Conservation (phyloP, 176 grass and related monocot species). For the Carex littledalei region DNA sequence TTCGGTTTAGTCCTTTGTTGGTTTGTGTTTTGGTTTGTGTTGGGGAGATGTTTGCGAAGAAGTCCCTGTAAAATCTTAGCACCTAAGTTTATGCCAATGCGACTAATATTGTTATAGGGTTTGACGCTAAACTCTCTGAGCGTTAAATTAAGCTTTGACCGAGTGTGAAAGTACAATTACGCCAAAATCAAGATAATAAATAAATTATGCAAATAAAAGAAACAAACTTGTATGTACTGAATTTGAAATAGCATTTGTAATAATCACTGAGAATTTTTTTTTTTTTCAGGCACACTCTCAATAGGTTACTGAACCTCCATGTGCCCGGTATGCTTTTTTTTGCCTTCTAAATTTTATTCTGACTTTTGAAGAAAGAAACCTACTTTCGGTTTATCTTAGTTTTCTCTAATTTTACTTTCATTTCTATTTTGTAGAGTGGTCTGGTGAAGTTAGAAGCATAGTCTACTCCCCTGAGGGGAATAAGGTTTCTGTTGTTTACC, state of each 20-base stretch:
- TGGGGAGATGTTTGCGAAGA: not conserved
- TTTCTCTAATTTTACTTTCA: constrained; percentile 10
- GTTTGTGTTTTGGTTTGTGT: not conserved
- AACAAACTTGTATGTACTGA: not conserved
- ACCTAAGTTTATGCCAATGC: not conserved
- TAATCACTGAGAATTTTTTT: not conserved
- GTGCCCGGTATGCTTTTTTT: constrained; percentile 50
- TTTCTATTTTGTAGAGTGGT: constrained; percentile 70
- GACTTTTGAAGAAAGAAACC: not conserved
- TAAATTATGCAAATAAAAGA: not conserved
- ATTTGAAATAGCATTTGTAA: not conserved
- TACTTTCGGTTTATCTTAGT: not conserved
- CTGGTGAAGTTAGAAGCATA: constrained; percentile 75
- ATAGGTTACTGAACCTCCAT: constrained; percentile 81
- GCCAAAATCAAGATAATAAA: not conserved
- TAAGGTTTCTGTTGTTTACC: constrained; percentile 87
- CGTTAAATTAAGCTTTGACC: not conserved
- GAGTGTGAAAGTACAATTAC: not conserved
- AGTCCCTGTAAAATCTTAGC: not conserved
- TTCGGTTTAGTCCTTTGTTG: not conserved
- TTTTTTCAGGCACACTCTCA: constrained; percentile 76
- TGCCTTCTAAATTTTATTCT: not conserved
- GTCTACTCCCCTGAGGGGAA: constrained; percentile 72
- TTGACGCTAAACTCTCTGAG: not conserved
- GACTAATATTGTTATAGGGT: not conserved